A percentile compares a stretch with the other conserved stretches of the same genome.
phyloP scores from a whole-genome alignment of 495 filamentous ascomycete genomes.

The Symbiotaphrina buchneri region DNA sequence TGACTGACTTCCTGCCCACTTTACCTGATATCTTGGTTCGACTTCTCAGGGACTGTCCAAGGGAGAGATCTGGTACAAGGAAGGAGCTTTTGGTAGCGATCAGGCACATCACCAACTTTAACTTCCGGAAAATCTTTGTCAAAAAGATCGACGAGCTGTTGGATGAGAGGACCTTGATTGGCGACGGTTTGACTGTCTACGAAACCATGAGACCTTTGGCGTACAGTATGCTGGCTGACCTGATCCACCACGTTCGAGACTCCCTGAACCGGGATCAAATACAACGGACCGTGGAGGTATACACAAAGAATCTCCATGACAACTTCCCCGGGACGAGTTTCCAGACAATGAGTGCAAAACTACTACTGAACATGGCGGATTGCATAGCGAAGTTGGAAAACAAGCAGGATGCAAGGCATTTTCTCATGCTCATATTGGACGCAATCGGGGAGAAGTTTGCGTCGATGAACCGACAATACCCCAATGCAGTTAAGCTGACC shows the following conservation, averaged over 20 bases:
- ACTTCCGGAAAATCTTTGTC: constrained; percentile 87
- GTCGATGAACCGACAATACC: constrained; percentile 88
- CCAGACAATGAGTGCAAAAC: constrained; percentile 97
- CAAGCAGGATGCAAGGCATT: constrained; percentile 83
- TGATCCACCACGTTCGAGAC: constrained; percentile 94
- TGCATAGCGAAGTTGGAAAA: constrained; percentile 80
- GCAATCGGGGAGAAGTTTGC: constrained; percentile 97
- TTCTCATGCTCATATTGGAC: constrained; percentile 90
- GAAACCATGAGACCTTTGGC: constrained; percentile 90
- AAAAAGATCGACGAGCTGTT: constrained; percentile 87
- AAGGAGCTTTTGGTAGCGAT: constrained; percentile 95
- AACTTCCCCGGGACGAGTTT: constrained; percentile 95
- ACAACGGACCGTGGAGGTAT: constrained; percentile 82
- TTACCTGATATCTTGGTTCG: constrained; percentile 84
- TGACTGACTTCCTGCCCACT: constrained; percentile 72
- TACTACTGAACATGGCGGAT: constrained; percentile 92
- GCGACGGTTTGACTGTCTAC: constrained; percentile 89
- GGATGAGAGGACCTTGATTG: constrained; percentile 81
- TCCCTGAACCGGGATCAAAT: constrained; percentile 70
- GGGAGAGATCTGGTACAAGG: constrained; percentile 77
- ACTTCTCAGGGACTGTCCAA: constrained; percentile 76
- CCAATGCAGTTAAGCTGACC: constrained; percentile 83
- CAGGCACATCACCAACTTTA: constrained; percentile 97
- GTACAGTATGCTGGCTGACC: constrained; percentile 94
- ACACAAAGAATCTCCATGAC: constrained; percentile 89